A percentile compares a stretch with the other conserved stretches of the same genome.
Evolutionary conservation across 139 green algal species (phyloP).

Genomic region (Penium margaritaceum): DNA sequence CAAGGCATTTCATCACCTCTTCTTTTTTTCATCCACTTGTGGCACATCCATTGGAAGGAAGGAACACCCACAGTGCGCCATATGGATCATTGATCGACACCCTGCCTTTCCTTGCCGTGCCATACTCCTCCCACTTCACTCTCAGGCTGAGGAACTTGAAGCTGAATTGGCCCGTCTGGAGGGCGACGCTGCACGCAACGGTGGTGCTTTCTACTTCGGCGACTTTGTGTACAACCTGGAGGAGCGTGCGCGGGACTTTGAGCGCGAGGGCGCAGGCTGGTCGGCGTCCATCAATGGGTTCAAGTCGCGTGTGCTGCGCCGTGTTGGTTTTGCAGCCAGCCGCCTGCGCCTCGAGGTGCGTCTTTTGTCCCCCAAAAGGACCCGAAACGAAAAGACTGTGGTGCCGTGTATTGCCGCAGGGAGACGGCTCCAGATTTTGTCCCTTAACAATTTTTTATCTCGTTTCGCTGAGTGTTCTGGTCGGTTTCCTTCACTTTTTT

Average conservation of each 20-base stretch:
- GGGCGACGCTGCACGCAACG: background rate
- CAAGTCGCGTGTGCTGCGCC: slow-evolving; percentile 23
- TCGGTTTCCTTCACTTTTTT: background rate
- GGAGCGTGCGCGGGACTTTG: background rate
- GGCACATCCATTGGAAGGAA: no score
- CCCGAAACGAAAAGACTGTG: no score
- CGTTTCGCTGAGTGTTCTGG: no score
- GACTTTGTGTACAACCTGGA: slow-evolving; percentile 27
- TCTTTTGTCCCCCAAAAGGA: slow-evolving; percentile 5
- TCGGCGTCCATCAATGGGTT: slow-evolving; percentile 7
- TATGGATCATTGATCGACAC: no score
- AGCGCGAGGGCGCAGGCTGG: background rate
- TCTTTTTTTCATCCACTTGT: slow-evolving; percentile 10
- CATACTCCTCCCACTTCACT: no score
- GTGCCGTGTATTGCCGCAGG: no score
- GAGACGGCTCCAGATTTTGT: no score
- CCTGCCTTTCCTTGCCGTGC: no score
- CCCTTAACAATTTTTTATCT: no score
- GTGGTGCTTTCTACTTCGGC: slow-evolving; percentile 12
- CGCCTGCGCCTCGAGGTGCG: slow-evolving; percentile 8
- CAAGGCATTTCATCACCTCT: no score
- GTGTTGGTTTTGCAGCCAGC: background rate
- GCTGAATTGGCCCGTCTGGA: slow-evolving; percentile 1
- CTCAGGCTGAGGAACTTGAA: background rate
- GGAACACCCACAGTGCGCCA: no score